phyloP scores from a whole-genome alignment of 2,329 filamentous ascomycete genomes.

The Phialophora verrucosa region DNA sequence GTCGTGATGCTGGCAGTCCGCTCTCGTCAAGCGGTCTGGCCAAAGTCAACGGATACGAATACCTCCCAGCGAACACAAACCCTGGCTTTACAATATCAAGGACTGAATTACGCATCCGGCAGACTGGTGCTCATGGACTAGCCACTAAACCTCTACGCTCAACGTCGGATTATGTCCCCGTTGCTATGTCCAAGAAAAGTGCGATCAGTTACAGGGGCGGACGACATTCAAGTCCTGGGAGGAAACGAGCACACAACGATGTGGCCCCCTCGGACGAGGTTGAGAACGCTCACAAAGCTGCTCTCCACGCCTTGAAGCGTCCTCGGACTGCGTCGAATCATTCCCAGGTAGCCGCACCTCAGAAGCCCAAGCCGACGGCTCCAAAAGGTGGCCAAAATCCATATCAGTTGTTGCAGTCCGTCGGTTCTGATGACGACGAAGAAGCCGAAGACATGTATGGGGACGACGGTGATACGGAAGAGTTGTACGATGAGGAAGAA shows the following conservation, averaged over 20 bases:
- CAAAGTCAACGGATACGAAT: constrained; percentile 48
- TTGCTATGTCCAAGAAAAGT: constrained; percentile 38
- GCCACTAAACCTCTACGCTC: constrained; percentile 49
- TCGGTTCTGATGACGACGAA: constrained; percentile 20
- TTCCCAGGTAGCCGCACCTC: background rate
- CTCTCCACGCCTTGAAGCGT: constrained; percentile 19
- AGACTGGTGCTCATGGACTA: constrained; percentile 50
- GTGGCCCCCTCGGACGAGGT: constrained; percentile 14
- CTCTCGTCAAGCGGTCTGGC: constrained; percentile 34
- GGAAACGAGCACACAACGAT: constrained; percentile 27
- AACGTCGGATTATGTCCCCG: constrained; percentile 34
- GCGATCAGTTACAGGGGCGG: constrained; percentile 25
- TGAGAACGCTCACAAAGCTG: background rate
- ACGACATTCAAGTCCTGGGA: constrained; percentile 25
- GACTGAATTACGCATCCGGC: constrained; percentile 51
- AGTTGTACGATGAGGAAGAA: constrained; percentile 25
- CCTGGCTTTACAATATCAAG: constrained; percentile 50
- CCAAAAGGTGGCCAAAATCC: constrained; percentile 10
- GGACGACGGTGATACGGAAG: background rate
- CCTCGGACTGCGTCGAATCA: constrained; percentile 11
- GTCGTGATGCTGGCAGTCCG: constrained; percentile 17
- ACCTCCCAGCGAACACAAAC: constrained; percentile 47
- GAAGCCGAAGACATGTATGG: constrained; percentile 17
- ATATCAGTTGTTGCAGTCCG: constrained; percentile 21
- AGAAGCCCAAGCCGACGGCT: constrained; percentile 8